phyloP scores from a whole-genome alignment of 2,329 filamentous ascomycete genomes.

The Pseudocercospora vitis region DNA sequence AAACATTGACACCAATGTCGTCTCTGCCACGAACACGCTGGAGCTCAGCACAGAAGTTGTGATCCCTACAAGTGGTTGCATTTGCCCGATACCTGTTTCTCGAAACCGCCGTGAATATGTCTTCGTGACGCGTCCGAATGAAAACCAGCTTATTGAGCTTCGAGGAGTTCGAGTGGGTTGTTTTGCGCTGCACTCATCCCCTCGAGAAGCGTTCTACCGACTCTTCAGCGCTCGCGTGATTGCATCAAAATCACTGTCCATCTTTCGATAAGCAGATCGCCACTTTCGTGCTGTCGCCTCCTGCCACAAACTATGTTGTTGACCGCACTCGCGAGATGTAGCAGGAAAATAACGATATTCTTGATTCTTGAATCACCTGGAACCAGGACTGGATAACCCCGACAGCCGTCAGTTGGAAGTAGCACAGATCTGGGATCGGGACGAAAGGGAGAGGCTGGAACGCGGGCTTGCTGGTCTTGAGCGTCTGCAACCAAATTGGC shows the following conservation, averaged over 20 bases:
- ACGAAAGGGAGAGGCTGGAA: constrained; percentile 15
- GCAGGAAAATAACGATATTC: neutral
- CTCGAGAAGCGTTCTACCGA: neutral
- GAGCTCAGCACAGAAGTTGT: neutral
- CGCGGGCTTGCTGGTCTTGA: constrained; percentile 31
- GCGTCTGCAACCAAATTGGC: neutral
- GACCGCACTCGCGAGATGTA: neutral
- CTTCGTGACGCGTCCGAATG: constrained; percentile 9
- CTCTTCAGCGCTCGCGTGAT: neutral
- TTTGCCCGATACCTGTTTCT: constrained; percentile 7
- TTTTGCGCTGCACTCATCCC: neutral
- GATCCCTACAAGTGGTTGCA: constrained; percentile 11
- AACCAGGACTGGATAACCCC: neutral
- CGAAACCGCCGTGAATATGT: constrained; percentile 11
- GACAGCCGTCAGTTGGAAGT: neutral
- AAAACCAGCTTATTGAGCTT: constrained; percentile 11
- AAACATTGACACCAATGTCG: too few relatives aligned
- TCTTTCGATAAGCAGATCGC: constrained; percentile 11
- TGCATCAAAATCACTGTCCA: constrained; percentile 6
- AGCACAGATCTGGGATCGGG: constrained; percentile 11
- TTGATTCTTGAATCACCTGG: neutral
- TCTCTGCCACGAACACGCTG: too few relatives aligned
- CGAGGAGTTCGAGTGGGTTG: constrained; percentile 7
- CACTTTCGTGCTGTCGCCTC: neutral
- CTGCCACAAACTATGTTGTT: neutral